Base-by-base conservation (phyloP, 1,284 basidiomycete species). In the Paramarasmius palmivorus region DNA sequence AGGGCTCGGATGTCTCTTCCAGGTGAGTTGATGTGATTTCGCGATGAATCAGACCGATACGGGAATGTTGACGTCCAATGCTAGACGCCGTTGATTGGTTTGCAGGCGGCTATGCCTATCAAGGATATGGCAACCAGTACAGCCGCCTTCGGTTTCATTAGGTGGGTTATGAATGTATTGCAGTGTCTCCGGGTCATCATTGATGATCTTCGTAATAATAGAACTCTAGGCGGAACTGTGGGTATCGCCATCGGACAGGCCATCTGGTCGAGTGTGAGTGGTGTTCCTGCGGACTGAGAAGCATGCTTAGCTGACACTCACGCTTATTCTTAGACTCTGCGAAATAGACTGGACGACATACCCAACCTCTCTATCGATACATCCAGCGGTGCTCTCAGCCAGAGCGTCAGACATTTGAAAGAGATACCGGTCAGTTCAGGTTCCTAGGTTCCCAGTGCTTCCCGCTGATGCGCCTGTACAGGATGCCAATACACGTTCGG, bases 81-180 rank as follows among this genome's bases (percentile, higher is more conserved):
- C 46, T 59, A 84, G 82, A 77, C 75, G 6, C 88, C 88, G 0
- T 68, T 90, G 9, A 83, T 91, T 55, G 86, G 76, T 19, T 68
- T 92, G 12, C 90, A 92, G 70, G 88, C 89, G 1, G 86, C 89
- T 0, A 92, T 93, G 88, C 90, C 90, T 0, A 61, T 89, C 22
- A 86, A 84, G 60, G 88, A 92, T 60, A 89, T 92, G 88, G 86
- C 89, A 1, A 90, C 90, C 0, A 84, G 81, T 55, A 90, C 90
- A 0, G 73, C 79, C 1, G 82, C 84, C 0, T 88, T 86, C 63
- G 81, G 82, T n/a, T 85, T 93, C 62, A 70, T 91, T 55, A 78
- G 89, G 84, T 84, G 61, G 48, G 69, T 50, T 22, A 1, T 12
- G 44, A 32, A 39, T 19, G n/a, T 15, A 15, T 45, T 35, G 4